Evolutionary conservation across 108 stramenopile species (phyloP).

Genomic region (Skeletonema tropicum): DNA sequence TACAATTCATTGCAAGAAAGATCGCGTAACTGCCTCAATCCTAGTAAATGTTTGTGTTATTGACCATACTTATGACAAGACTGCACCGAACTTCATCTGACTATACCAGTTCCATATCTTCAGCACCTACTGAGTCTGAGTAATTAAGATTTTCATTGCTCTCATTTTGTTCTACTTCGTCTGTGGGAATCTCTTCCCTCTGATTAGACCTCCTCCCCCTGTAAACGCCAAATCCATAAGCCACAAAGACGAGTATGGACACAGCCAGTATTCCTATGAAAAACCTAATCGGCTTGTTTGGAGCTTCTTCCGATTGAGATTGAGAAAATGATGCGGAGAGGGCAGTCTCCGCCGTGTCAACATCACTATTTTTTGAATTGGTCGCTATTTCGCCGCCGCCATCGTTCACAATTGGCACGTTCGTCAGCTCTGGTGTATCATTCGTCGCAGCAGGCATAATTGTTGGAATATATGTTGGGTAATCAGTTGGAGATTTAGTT

Average conservation of each 20-base stretch:
- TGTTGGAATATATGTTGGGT: no score
- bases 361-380: not conserved
- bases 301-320: not conserved
- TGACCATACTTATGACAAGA: not conserved
- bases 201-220: not conserved
- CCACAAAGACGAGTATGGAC: not conserved
- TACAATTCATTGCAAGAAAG: constrained; percentile 77
- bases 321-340: not conserved
- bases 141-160: not conserved
- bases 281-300: not conserved
- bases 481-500: no score
- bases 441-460: no score
- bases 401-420: no score
- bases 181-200: not conserved
- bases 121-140: no score
- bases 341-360: not conserved
- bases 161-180: not conserved
- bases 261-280: no score
- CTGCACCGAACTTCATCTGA: not conserved
- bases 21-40: constrained; percentile 15
- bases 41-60: not conserved
- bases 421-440: no score
- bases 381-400: no score
- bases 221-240: not conserved
- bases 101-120: not conserved